Percentiles rank a stretch among this genome's conserved stretches.
phyloP scores from a whole-genome alignment of 495 filamentous ascomycete genomes.

The Hypoxylon lienhwacheense region DNA sequence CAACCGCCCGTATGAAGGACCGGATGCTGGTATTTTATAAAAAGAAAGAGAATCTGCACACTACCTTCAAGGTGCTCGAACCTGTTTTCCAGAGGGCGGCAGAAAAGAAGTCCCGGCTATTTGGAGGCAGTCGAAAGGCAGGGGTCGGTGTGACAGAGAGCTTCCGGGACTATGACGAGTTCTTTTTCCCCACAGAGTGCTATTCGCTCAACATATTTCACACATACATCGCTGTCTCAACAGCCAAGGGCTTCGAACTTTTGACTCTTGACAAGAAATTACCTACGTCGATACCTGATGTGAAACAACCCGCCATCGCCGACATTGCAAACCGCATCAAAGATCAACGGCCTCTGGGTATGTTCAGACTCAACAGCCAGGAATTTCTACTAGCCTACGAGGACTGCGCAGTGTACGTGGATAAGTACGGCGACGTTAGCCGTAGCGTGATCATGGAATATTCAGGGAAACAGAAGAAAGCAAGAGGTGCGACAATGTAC shows the following conservation, averaged over 20 bases:
- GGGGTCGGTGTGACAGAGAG: conserved; percentile 80
- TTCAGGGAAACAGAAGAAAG: conserved; percentile 83
- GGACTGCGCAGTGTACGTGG: conserved; percentile 95
- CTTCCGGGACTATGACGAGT: conserved; percentile 97
- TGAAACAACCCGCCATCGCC: conserved; percentile 70
- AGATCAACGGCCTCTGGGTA: conserved; percentile 82
- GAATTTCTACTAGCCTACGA: conserved; percentile 95
- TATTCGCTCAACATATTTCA: conserved; percentile 96
- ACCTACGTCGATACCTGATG: conserved; percentile 85
- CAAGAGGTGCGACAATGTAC: conserved; percentile 72
- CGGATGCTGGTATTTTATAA: conserved; percentile 94
- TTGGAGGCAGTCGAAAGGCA: conserved; percentile 52
- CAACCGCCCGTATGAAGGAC: conserved; percentile 94
- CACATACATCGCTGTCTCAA: conserved; percentile 85
- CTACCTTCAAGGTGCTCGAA: conserved; percentile 94
- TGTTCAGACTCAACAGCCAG: conserved; percentile 91
- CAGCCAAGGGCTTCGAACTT: conserved; percentile 90
- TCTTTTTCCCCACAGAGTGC: conserved; percentile 97
- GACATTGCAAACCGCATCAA: conserved; percentile 79
- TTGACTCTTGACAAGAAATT: conserved; percentile 96
- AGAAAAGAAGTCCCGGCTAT: conserved; percentile 73
- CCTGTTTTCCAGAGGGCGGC: conserved; percentile 88
- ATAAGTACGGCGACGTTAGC: conserved; percentile 94
- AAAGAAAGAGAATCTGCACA: conserved; percentile 86
- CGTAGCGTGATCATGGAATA: conserved; percentile 96